Evolutionary conservation across 495 filamentous ascomycete species (phyloP), one percentile per base, ranked within the genome.

Genomic region (Tuber aestivum): DNA sequence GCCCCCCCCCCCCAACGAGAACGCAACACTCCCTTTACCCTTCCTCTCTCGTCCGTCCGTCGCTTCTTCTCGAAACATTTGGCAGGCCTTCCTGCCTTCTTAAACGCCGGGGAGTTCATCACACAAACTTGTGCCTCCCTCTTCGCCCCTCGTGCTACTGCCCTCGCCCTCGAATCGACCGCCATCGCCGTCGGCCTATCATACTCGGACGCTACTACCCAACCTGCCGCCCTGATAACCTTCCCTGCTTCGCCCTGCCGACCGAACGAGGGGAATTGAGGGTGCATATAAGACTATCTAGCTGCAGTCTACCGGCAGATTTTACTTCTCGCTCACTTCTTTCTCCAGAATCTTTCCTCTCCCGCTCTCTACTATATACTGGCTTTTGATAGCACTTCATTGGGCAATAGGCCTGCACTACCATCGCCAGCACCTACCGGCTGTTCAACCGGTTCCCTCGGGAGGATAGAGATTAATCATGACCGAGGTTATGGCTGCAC

Each of bases 401-500:
- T 65, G 56, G 56, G 56, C 27, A 65, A 65, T 20, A 65, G 14
- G 12, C 56, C 56, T 65, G 5, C 32, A 27, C 56, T 32, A 14
- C 56, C 18, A 6, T 65, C 27, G n/a, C 56, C 56, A 35, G 14
- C 18, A 35, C 56, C 27, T 65, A 18, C 56, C 12, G n/a, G 27
- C 5, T 5, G 56, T 35, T 65, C 56, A 20, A 35, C 56, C 16
- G 27, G 27, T 8, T 18, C 27, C 56, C 56, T 18, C 32, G 56
- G 20, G 56, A 32, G 35, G 8, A 56, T 70, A 56, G 74, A 70
- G 37, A 72, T 38, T 56, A 71, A 80, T 68, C 61, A 82, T 82
- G 81, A 75, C 81, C 21, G 77, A 82, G 70, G 80, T 82, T 48
- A 76, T 82, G 77, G 48, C 77, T 41, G 70, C 80, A 18, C 80